Percentiles rank a stretch among this genome's conserved stretches.
Evolutionary conservation across 2,329 filamentous ascomycete species (phyloP).

Genomic region (Xylaria arbuscula): DNA sequence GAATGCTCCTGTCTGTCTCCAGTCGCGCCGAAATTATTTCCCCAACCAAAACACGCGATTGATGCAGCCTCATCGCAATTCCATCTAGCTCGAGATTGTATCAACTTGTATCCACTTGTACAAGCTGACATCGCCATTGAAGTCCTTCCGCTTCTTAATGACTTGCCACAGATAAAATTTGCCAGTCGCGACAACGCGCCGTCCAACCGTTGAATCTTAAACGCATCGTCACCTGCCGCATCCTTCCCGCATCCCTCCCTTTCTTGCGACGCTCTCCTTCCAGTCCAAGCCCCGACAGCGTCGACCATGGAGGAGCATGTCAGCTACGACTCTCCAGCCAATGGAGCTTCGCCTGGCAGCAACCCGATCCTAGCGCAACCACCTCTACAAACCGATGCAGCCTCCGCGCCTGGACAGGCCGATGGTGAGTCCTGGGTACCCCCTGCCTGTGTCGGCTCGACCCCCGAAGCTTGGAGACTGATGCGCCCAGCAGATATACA

Average conservation of each 20-base stretch:
- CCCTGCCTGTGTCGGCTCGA: conserved; percentile 23
- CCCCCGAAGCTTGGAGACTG: conserved; percentile 17
- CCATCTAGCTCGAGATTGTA: conserved; percentile 36
- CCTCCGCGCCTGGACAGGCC: conserved; percentile 51
- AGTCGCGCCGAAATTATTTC: conserved; percentile 53
- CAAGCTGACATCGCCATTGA: conserved; percentile 29
- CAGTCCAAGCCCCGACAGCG: conserved; percentile 11
- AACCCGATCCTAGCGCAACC: conserved; percentile 68
- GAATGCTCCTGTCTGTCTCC: conserved; percentile 20
- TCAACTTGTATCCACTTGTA: conserved; percentile 31
- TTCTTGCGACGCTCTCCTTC: conserved; percentile 9
- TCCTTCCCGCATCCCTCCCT: conserved; percentile 17
- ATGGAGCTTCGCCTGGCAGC: conserved; percentile 66
- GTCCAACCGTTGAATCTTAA: conserved; percentile 4
- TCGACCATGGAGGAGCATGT: conserved; percentile 67
- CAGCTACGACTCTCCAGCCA: conserved; percentile 68
- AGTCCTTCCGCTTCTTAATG: conserved; percentile 38
- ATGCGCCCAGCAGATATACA: conserved; percentile 65
- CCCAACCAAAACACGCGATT: conserved; percentile 52
- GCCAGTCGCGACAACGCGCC: conserved; percentile 40
- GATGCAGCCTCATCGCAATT: conserved; percentile 45
- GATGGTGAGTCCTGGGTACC: conserved; percentile 58
- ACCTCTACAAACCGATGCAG: conserved; percentile 59
- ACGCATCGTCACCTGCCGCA: conserved; percentile 10
- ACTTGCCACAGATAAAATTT: conserved; percentile 34